Base-by-base conservation (phyloP, 768 basidiomycete genomes). In the Auriscalpium vulgare region DNA sequence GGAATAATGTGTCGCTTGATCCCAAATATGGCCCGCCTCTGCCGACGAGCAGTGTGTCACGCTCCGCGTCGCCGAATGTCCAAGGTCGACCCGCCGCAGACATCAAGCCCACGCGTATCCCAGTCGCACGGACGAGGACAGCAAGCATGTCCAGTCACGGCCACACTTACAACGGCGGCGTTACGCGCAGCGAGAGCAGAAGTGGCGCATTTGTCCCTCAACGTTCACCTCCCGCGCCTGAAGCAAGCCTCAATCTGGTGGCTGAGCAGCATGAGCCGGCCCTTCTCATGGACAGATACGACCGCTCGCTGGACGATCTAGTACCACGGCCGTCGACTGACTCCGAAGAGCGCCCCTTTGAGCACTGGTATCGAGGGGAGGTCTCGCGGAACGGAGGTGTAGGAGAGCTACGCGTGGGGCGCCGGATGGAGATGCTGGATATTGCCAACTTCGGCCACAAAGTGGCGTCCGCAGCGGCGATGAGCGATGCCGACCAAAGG, bases 311-410 rank as follows among this genome's bases (percentile, higher is more conserved):
- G 56, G 69, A 72, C 44, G 64, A 62, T 36, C 56, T 54, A 2
- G 45, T 56, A 17, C 56, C 66, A n/a, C 78, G 88, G 46, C 71
- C 76, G 11, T 88, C 88, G 5, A 78, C 72, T 23, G 88, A 91
- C 21, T 90, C 88, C 6, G 88, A 89, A 58, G 90, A 92, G 65
- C 79, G 80, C 13, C 89, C 89, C 0, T 92, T 85, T 57, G 88
- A 92, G 63, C 90, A 93, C 64, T 92, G 90, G 90, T 93, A 93
- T 66, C 84, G 90, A 50, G 90, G 90, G 1, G 90, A 93, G 62
- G 80, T 89, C 5, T 84, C 89, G 11, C 78, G 90, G 49, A 93
- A 93, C 65, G 90, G 90, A 23, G 90, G 90, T n/a, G 88, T 92
- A 10, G 90, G 90, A 50, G 90, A 92, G 68, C 72, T 90, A 54